Percentiles rank a stretch among this genome's conserved stretches.
phyloP scores from a whole-genome alignment of 2,329 filamentous ascomycete species.

The Aspergillus viridinutans region DNA sequence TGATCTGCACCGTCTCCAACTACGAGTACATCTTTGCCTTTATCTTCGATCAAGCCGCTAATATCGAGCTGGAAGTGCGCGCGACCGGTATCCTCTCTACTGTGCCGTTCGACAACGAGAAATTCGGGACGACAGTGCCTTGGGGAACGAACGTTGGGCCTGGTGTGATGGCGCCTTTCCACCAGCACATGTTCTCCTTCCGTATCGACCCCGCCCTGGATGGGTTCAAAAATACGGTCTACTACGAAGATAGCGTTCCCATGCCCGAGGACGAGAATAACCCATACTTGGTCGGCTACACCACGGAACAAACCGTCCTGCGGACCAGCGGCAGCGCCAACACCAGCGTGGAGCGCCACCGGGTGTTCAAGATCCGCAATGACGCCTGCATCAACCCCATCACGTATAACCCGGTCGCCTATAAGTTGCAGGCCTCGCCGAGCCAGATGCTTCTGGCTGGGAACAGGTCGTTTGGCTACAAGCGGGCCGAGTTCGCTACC shows the following conservation, averaged over 20 bases:
- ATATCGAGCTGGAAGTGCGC: conserved; percentile 63
- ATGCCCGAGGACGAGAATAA: conserved; percentile 54
- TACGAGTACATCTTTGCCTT: conserved; percentile 73
- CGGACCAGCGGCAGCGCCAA: conserved; percentile 49
- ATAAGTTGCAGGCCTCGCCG: conserved; percentile 47
- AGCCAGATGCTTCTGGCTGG: conserved; percentile 49
- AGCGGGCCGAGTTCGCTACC: conserved; percentile 49
- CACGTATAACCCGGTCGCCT: conserved; percentile 45
- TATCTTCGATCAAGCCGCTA: conserved; percentile 67
- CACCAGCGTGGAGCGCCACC: conserved; percentile 47
- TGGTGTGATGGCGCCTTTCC: conserved; percentile 64
- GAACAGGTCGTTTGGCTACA: conserved; percentile 41
- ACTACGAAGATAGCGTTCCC: conserved; percentile 53
- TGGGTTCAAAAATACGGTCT: conserved; percentile 52
- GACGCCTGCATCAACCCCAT: conserved; percentile 43
- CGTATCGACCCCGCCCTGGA: conserved; percentile 60
- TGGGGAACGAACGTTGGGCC: conserved; percentile 68
- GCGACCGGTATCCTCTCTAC: conserved; percentile 67
- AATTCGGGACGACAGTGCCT: conserved; percentile 56
- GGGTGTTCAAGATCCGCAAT: conserved; percentile 53
- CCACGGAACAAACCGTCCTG: conserved; percentile 50
- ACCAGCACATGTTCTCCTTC: conserved; percentile 73
- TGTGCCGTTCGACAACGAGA: conserved; percentile 59
- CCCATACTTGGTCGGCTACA: conserved; percentile 59
- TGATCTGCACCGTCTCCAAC: conserved; percentile 68